phyloP scores from a whole-genome alignment of 495 filamentous ascomycete species.

The Thozetella sp. region DNA sequence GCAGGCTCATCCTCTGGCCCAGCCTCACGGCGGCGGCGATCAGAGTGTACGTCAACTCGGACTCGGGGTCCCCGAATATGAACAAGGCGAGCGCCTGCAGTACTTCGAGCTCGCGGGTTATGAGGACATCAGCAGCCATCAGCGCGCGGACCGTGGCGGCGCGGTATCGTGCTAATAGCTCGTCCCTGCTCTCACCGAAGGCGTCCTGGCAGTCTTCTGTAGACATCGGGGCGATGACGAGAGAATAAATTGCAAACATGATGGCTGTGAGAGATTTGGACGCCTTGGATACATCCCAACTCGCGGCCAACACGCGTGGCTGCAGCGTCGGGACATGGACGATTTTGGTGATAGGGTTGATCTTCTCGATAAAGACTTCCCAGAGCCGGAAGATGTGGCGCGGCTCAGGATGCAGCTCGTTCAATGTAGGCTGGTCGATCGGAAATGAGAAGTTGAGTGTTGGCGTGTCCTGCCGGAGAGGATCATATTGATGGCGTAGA shows the following conservation, averaged over 20 bases:
- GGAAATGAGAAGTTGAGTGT: background rate
- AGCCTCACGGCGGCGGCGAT: constrained; percentile 46
- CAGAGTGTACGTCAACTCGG: constrained; percentile 30
- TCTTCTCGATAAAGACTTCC: constrained; percentile 50
- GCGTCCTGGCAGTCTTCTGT: constrained; percentile 35
- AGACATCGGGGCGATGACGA: constrained; percentile 37
- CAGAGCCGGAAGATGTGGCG: constrained; percentile 35
- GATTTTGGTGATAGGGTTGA: constrained; percentile 56
- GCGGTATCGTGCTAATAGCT: constrained; percentile 41
- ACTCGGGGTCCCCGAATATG: constrained; percentile 9
- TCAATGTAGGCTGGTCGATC: background rate
- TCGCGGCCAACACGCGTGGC: constrained; percentile 41
- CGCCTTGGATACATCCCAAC: constrained; percentile 20
- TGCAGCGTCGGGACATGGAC: constrained; percentile 53
- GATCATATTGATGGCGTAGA: background rate
- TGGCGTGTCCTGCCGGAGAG: background rate
- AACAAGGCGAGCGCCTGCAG: constrained; percentile 17
- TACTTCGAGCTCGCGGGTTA: constrained; percentile 12
- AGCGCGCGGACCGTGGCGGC: constrained; percentile 45
- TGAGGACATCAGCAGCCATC: constrained; percentile 41
- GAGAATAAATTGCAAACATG: constrained; percentile 53
- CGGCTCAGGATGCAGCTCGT: constrained; percentile 6
- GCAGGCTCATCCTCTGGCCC: constrained; percentile 52
- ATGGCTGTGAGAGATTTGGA: constrained; percentile 43
- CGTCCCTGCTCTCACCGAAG: constrained; percentile 41